Conservation (phyloP, 768 basidiomycete species). For the Ramaria rubella region DNA sequence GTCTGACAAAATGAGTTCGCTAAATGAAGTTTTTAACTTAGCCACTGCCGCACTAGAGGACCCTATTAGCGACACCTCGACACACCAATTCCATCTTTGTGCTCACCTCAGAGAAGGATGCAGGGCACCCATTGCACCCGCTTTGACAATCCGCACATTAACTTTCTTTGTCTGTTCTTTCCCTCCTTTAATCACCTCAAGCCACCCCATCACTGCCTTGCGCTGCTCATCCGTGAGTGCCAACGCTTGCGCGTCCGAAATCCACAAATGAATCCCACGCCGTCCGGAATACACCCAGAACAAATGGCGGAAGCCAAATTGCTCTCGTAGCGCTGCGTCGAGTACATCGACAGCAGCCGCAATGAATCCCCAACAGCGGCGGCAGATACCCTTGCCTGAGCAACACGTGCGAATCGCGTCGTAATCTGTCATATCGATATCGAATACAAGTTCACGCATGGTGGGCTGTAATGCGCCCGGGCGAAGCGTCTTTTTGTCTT, state of each 20-base stretch:
- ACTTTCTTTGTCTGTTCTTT: slow-evolving; percentile 80
- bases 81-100: neutral
- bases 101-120: slow-evolving; percentile 73
- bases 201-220: slow-evolving; percentile 75
- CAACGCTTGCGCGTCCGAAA: slow-evolving; percentile 85
- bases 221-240: slow-evolving; percentile 88
- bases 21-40: slow-evolving; percentile 51
- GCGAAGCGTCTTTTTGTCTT: slow-evolving; percentile 79
- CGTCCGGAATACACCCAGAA: slow-evolving; percentile 99
- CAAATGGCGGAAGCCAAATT: slow-evolving; percentile 86
- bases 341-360: slow-evolving; percentile 85
- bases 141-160: slow-evolving; percentile 48
- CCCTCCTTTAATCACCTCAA: slow-evolving; percentile 77
- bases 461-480: slow-evolving; percentile 63
- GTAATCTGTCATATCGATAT: slow-evolving; percentile 99
- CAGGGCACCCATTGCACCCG: slow-evolving; percentile 35
- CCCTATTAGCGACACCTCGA: slow-evolving; percentile 12
- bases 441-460: slow-evolving; percentile 91
- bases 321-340: slow-evolving; percentile 69
- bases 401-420: slow-evolving; percentile 94
- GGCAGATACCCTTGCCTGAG: slow-evolving; percentile 84
- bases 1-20: slow-evolving; percentile 62
- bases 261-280: slow-evolving; percentile 97
- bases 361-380: slow-evolving; percentile 92
- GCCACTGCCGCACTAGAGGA: slow-evolving; percentile 39